Base-by-base conservation (phyloP, 805 yeast genomes). In the Ogataea parapolymorpha region DNA sequence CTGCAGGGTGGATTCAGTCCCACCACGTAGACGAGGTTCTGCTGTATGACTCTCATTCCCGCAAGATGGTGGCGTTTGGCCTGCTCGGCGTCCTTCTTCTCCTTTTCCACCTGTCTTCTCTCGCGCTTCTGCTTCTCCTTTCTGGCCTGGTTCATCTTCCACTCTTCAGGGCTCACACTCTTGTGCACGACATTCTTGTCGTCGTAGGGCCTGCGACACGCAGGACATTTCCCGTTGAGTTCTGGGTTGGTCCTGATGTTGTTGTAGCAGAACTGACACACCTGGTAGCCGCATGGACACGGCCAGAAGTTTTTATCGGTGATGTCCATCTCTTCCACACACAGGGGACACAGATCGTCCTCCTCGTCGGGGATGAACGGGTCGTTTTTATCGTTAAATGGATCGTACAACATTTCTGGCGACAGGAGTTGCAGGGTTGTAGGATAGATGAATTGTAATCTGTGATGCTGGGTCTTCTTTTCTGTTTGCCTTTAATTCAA, bases 261-360 rank as follows among this genome's bases (percentile, higher is more conserved):
- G 68, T 93, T 93, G 72, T 91, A 93, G 65, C 99, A 93, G 61
- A 93, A 93, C 72, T 91, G 98, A 64, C 99, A 93, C 44, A 93
- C 86, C 63, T 95, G 97, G 59, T 93, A 93, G 14, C 99, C 99
- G 69, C 99, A 93, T 1, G 98, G 98, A 71, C 99, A 93, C n/a
- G 99, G 99, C 63, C 85, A 88, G 73, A 93, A 93, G 68, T 89
- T 87, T 59, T 85, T 88, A 66, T 93, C 99, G 13, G 95, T 85
- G 35, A 91, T 80, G 65, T 93, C 99, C 89, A 93, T 82, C 62
- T 93, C 97, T 66, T 93, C 99, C 58, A 90, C 91, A 70, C 99
- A 93, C 49, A 93, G 77, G 42, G 99, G 99, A 67, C 96, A 82
- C 51, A 74, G 71, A 50, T 85, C 95, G 52, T 82, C 91, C 54